These are phyloP conservation scores for Silene latifolia DNA, from an alignment of 148 eudicot species.

Conservation along the genomic window DNA sequence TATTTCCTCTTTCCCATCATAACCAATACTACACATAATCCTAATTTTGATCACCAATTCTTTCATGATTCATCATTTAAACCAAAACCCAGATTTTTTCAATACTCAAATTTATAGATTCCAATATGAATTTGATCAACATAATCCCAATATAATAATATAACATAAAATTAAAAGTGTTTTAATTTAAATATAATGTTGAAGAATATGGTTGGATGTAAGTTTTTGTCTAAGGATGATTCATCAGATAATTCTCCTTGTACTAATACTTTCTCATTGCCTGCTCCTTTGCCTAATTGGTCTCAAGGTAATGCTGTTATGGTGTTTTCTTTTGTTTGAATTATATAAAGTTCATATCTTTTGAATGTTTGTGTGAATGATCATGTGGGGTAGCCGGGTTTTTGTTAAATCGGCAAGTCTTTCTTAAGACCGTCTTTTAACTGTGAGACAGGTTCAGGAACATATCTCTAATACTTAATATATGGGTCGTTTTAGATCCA, in stretches of 20 bases:
- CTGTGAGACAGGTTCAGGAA: too few species aligned
- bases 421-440: too few species aligned
- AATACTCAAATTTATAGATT: neutral
- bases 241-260: neutral
- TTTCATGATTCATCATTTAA: neutral
- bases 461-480: too few species aligned
- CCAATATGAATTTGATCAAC: neutral
- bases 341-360: neutral
- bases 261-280: slow-evolving; percentile 28
- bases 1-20: neutral
- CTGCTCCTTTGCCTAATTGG: slow-evolving; percentile 75
- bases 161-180: neutral
- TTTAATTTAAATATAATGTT: neutral
- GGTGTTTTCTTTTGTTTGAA: neutral
- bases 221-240: neutral
- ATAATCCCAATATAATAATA: neutral
- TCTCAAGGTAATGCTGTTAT: slow-evolving; percentile 47
- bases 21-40: neutral
- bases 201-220: slow-evolving; percentile 9
- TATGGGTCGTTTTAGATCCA: too few species aligned
- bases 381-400: too few species aligned
- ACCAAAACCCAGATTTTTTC: neutral
- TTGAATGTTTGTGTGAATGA: neutral
- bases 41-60: neutral
- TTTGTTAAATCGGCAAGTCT: too few species aligned